Evolutionary conservation across 2,329 filamentous ascomycete genomes (phyloP), one percentile per base, ranked within the genome.

Genomic region (Nothomitra cinnamomea): DNA sequence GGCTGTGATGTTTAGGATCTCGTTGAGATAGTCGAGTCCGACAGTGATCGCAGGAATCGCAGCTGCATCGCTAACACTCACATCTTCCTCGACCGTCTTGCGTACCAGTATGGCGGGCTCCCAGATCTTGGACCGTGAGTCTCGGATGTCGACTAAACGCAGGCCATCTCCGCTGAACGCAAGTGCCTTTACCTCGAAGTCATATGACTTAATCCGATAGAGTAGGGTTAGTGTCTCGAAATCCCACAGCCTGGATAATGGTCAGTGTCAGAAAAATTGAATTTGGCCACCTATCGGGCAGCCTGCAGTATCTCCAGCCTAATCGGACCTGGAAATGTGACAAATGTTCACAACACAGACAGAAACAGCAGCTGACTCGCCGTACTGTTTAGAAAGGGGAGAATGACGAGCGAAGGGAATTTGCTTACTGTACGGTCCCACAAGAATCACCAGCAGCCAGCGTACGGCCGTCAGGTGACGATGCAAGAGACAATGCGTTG

Each of bases 81-180:
- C 61, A 38, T 66, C 63, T 19, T 55, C 58, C 15, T 61, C 28
- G 6, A 58, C 52, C 32, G 63, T 61, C 47, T 22, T n/a, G 47
- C 47, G 24, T n/a, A 50, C 22, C n/a, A 35, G 17, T n/a, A 50
- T n/a, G 17, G 47, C 17, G 17, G 47, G 47, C 32, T 64, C 65
- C 67, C 67, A 69, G 1, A 69, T 59, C 17, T 62, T 58, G 42
- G 60, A 65, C 47, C 64, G 63, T 2, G 57, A 58, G 13, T 58
- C 60, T 48, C 61, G 58, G 7, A 68, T 59, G 45, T 68, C 64
- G 41, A 66, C 40, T 52, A 69, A 62, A 6, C 63, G 62, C 6
- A 61, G 53, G 19, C 63, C 60, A 53, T 68, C 64, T 8, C 53
- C 42, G 54, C 58, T 64, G 42, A 68, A 68, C 2, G 58, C 56